Evolutionary conservation across 192 early-diverging fungal genomes (phyloP).

Genomic region (Geranomyces variabilis): DNA sequence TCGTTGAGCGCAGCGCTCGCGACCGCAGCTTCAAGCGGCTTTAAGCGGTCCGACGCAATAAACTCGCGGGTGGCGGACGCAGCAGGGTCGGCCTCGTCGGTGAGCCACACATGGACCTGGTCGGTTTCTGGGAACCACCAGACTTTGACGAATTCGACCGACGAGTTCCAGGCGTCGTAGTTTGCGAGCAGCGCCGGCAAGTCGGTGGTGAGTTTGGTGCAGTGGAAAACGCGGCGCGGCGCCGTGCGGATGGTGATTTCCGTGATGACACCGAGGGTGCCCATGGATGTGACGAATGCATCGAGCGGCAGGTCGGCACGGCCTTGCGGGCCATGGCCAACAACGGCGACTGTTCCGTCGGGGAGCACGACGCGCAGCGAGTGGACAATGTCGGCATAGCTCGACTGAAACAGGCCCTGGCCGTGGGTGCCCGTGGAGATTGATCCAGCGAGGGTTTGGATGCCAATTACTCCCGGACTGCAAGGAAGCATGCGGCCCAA

Average conservation of each 20-base stretch:
- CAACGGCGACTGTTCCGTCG: conserved; percentile 9
- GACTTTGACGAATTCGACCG: conserved; percentile 35
- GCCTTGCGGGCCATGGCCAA: neutral
- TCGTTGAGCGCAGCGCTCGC: conserved; percentile 19
- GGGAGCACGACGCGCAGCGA: conserved; percentile 32
- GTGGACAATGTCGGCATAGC: conserved; percentile 35
- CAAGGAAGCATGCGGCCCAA: conserved; percentile 27
- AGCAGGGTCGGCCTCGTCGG: conserved; percentile 10
- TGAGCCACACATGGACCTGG: conserved; percentile 39
- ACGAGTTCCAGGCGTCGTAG: conserved; percentile 21
- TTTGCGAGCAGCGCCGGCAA: conserved; percentile 21
- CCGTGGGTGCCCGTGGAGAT: conserved; percentile 50
- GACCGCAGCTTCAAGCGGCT: conserved; percentile 10
- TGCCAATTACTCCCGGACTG: conserved; percentile 41
- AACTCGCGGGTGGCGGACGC: conserved; percentile 2
- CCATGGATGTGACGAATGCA: conserved; percentile 34
- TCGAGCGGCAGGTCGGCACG: conserved; percentile 16
- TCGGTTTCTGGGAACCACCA: conserved; percentile 55
- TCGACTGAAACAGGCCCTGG: conserved; percentile 33
- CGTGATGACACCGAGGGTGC: conserved; percentile 37
- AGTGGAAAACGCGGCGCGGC: conserved; percentile 18
- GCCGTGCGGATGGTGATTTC: conserved; percentile 28
- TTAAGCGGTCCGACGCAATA: neutral
- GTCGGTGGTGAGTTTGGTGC: conserved; percentile 36
- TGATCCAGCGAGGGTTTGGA: conserved; percentile 47